These are phyloP conservation scores for Aspergillus sparsus DNA, from an alignment of 495 filamentous ascomycete genomes.

Conservation along the genomic window DNA sequence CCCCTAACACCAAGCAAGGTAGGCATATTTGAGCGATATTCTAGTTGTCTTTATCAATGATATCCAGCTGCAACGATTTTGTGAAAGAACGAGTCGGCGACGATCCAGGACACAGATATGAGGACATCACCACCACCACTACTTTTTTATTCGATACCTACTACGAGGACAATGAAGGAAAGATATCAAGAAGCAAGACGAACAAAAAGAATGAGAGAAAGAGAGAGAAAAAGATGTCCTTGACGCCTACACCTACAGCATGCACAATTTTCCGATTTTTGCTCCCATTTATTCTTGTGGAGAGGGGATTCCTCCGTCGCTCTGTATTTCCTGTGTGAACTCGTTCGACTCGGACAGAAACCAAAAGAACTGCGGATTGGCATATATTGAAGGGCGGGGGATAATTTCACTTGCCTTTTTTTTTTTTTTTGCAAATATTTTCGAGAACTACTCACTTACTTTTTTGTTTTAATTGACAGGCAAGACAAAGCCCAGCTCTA, in stretches of 20 bases:
- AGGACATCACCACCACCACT: background rate
- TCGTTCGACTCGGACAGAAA: too few species aligned
- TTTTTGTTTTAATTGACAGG: slow-evolving; percentile 45
- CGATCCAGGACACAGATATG: slow-evolving; percentile 3
- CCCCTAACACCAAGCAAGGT: slow-evolving; percentile 77
- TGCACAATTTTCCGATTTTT: too few species aligned
- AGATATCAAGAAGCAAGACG: too few species aligned
- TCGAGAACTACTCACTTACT: slow-evolving; percentile 14
- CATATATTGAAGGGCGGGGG: too few species aligned
- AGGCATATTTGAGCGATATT: slow-evolving; percentile 34
- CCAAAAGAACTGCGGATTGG: too few species aligned
- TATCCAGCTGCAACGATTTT: slow-evolving; percentile 15
- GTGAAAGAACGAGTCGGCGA: slow-evolving; percentile 14
- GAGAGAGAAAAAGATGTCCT: too few species aligned
- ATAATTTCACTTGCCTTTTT: background rate
- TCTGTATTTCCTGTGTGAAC: too few species aligned
- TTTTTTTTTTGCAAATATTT: slow-evolving; percentile 5
- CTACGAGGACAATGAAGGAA: background rate
- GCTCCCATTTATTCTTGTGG: too few species aligned
- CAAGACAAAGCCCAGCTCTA: slow-evolving; percentile 68
- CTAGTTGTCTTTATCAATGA: slow-evolving; percentile 32
- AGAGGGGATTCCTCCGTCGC: too few species aligned
- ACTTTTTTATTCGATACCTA: background rate
- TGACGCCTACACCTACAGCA: too few species aligned
- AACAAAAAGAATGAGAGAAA: too few species aligned